Evolutionary conservation across 495 filamentous ascomycete species (phyloP), one percentile per base, ranked within the genome.

Genomic region (Entonaema liquescens): DNA sequence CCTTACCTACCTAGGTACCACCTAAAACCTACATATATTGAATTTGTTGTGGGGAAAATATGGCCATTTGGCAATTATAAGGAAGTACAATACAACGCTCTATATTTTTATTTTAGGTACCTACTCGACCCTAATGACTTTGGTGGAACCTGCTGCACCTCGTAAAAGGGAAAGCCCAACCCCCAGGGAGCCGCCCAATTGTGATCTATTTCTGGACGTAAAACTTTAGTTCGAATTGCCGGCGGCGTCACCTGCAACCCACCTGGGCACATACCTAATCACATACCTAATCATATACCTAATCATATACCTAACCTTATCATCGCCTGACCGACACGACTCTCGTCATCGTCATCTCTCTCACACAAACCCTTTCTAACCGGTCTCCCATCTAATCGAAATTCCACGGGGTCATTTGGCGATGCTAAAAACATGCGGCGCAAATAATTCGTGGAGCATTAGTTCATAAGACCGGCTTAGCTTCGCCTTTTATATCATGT

Each of bases 401-500:
- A 53, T 63, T 38, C 23, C 42, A 57, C 61, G 28, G 64, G 64
- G 17, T 36, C 28, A 15, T 4, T 55, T 52, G 59, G 59, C 38
- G 4, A 65, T 61, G 33, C 52, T 47, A 42, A 35, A 57, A 73
- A 62, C 61, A 68, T 73, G 70, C 40, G 57, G 56, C 65, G 35
- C 40, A 53, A 57, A 19, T 61, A 59, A 49, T 65, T 49, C 60
- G 31, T 59, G 13, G 35, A 52, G n/a, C 25, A 58, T 44, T 66
- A 67, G n/a, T 65, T 65, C 42, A 59, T 58, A 61, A 65, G 49
- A 65, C 65, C 23, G 17, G 55, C 57, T 31, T 58, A 44, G n/a
- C 65, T 58, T 68, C 57, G 25, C 47, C n/a, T n/a, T 50, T 29
- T 54, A 23, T 58, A 74, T 50, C 67, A 86, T 87, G 84, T 85